A percentile compares a stretch with the other conserved stretches of the same genome.
phyloP scores from a whole-genome alignment of 78 protist genomes.

The Dictyostelium citrinum region DNA sequence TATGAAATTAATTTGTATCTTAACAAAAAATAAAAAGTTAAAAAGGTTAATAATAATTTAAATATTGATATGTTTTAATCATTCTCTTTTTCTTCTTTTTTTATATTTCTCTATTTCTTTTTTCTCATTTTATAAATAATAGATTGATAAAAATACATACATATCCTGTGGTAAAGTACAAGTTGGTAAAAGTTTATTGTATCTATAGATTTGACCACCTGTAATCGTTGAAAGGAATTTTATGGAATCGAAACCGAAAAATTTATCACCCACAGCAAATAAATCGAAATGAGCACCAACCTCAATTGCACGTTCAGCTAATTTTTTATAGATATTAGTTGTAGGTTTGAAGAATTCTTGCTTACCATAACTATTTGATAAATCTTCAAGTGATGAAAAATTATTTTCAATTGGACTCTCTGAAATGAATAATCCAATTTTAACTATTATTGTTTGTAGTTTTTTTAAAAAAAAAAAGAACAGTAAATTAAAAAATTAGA shows the following conservation, averaged over 20 bases:
- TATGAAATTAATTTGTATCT: slow-evolving; percentile 5
- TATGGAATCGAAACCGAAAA: slow-evolving; percentile 41
- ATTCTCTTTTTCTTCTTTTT: neutral
- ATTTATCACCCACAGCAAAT: slow-evolving; percentile 5
- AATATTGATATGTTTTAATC: too few relatives aligned
- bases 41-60: neutral
- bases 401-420: neutral
- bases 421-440: neutral
- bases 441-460: too few relatives aligned
- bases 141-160: neutral
- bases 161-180: slow-evolving; percentile 50
- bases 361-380: neutral
- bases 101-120: neutral
- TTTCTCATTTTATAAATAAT: too few relatives aligned
- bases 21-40: neutral
- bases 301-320: slow-evolving; percentile 3
- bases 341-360: slow-evolving; percentile 29
- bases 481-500: too few relatives aligned
- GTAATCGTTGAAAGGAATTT: slow-evolving; percentile 11
- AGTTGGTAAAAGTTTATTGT: slow-evolving; percentile 15
- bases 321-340: neutral
- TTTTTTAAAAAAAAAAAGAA: too few relatives aligned
- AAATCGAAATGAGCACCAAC: slow-evolving; percentile 47
- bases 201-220: slow-evolving; percentile 55
- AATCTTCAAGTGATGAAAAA: neutral